Evolutionary conservation across 1,284 basidiomycete species (phyloP), one percentile per base, ranked within the genome.

Genomic region (Hypsizygus ulmarius): DNA sequence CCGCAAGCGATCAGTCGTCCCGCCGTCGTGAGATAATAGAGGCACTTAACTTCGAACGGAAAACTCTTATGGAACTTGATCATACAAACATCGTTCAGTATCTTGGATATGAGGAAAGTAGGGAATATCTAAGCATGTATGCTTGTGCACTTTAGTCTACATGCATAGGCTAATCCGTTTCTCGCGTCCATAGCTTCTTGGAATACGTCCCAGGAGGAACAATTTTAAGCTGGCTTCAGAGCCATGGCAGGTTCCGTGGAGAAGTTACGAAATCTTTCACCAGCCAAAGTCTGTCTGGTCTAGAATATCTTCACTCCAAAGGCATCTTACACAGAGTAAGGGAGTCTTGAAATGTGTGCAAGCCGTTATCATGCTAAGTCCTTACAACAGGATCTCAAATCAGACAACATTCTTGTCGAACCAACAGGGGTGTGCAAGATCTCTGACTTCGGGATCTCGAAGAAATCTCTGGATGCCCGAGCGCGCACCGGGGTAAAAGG

Each of bases 181-280:
- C n/a, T 8, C 21, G 53, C 42, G 60, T 59, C 43, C 33, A 18
- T 45, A 69, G 68, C 45, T 69, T 89, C 65, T 70, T 90, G 54
- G 85, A 90, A 64, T 90, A 90, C 59, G 81, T 90, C n/a, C 84
- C 87, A 18, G 89, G 89, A 54, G 88, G 87, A 15, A 86, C 84
- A 4, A 81, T 92, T 50, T 82, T 78, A 28, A 76, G 77, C 38
- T 82, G 81, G 59, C 74, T 90, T 39, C 70, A 78, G 29, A 81
- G 79, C 47, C 77, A 86, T 50, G 83, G 86, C 45, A 76, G 75
- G 59, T 82, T 88, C 52, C 74, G 80, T 45, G 81, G 88, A 55
- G 72, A 80, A 50, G 77, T 87, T 21, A 81, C 87, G 54, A 84
- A 82, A 58, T 82, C 74, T 54, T 91, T 90, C 60, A 79, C 84